phyloP scores from a whole-genome alignment of 2,329 filamentous ascomycete species.

The Sporothrix phasma region DNA sequence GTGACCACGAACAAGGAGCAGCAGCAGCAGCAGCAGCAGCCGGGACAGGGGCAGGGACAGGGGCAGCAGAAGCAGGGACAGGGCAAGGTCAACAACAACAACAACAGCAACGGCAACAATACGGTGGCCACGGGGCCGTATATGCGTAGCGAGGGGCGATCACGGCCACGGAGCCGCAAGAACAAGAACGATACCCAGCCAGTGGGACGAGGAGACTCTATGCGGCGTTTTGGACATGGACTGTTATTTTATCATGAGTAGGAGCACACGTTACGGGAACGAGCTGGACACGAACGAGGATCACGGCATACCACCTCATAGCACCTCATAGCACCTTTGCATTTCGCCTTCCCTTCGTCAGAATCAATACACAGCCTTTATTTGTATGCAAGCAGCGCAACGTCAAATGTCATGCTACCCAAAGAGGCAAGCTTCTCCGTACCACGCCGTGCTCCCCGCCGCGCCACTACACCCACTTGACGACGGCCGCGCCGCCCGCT shows the following conservation, averaged over 20 bases:
- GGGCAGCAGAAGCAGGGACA: background rate
- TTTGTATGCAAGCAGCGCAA: background rate
- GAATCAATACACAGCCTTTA: background rate
- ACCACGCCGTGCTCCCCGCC: too few relatives aligned
- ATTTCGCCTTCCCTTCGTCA: background rate
- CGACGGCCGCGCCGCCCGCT: constrained; percentile 53
- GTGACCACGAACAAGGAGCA: constrained; percentile 18
- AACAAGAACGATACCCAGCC: background rate
- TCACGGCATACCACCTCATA: background rate
- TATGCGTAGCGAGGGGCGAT: constrained; percentile 1
- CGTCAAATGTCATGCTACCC: background rate
- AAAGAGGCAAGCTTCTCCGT: background rate
- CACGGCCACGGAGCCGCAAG: too few relatives aligned
- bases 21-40: background rate
- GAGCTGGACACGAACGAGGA: background rate
- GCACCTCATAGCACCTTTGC: too few relatives aligned
- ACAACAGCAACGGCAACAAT: background rate
- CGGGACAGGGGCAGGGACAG: background rate
- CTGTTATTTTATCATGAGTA: too few relatives aligned
- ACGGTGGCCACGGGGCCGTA: background rate
- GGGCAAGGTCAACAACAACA: constrained; percentile 6
- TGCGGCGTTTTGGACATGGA: background rate
- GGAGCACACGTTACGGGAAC: background rate
- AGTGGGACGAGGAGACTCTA: background rate
- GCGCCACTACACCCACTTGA: constrained; percentile 50